A percentile compares a stretch with the other conserved stretches of the same genome.
Evolutionary conservation across 192 early-diverging fungal species (phyloP).

Genomic region (Helicostylum pulchrum): DNA sequence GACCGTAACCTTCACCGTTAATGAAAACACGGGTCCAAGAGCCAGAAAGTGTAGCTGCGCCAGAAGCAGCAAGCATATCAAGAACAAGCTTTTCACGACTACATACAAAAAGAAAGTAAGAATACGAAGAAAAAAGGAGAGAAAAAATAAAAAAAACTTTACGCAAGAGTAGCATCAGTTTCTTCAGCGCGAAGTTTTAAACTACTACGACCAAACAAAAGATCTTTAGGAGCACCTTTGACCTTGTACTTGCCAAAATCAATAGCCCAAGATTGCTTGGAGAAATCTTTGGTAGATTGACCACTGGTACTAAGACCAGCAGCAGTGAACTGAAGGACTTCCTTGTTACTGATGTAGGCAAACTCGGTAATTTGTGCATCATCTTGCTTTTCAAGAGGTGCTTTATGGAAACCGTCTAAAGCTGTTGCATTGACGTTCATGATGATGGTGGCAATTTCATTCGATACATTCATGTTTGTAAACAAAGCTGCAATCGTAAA

Average conservation of each 20-base stretch:
- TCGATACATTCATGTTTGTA: constrained; percentile 31
- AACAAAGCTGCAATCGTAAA: constrained; percentile 21
- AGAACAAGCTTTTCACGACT: constrained; percentile 43
- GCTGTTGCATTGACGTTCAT: constrained; percentile 32
- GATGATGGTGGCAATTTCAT: constrained; percentile 45
- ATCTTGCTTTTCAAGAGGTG: constrained; percentile 20
- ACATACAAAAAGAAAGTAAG: constrained; percentile 3
- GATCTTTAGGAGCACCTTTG: constrained; percentile 21
- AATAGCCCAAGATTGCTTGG: constrained; percentile 48
- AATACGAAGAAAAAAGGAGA: constrained; percentile 1
- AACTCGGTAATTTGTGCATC: constrained; percentile 33
- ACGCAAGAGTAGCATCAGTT: constrained; percentile 40
- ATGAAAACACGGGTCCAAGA: constrained; percentile 44
- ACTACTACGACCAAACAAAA: constrained; percentile 34
- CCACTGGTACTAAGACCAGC: constrained; percentile 41
- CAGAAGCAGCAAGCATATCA: constrained; percentile 41
- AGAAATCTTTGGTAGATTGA: constrained; percentile 47
- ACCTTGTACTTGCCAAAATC: constrained; percentile 37
- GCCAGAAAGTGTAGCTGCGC: constrained; percentile 40
- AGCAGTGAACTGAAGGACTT: constrained; percentile 33
- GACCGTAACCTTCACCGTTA: constrained; percentile 42
- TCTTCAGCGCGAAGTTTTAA: constrained; percentile 46
- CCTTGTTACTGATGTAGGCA: constrained; percentile 40
- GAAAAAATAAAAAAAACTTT: constrained; percentile 30
- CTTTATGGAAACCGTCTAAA: constrained; percentile 27